A percentile compares a stretch with the other conserved stretches of the same genome.
Conservation (phyloP, 257 asterid species). For the Nemophila menziesii region DNA sequence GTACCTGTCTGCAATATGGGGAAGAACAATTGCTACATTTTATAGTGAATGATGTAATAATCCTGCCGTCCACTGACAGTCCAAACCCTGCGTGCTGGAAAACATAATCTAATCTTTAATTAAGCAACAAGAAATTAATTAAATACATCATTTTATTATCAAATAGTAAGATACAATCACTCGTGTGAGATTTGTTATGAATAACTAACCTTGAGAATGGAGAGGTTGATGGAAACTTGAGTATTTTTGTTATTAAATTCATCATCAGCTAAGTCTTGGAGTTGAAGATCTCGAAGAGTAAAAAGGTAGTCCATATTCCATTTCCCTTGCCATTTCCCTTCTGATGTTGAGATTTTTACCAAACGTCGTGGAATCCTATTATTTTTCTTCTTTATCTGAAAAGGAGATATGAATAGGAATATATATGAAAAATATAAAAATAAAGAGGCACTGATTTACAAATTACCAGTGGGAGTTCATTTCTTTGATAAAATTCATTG, state of each 20-base stretch:
- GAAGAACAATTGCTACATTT: constrained; percentile 70
- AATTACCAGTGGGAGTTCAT: not conserved
- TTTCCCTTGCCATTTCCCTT: constrained; percentile 62
- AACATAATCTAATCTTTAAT: not conserved
- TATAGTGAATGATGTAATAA: constrained; percentile 44
- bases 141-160: no score
- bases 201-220: constrained; percentile 53
- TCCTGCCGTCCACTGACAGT: constrained; percentile 67
- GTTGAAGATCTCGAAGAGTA: constrained; percentile 42
- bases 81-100: constrained; percentile 79
- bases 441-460: no score
- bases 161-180: no score
- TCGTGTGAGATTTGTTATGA: no score
- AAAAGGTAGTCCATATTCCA: constrained; percentile 50
- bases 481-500: not conserved
- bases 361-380: constrained; percentile 21
- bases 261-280: constrained; percentile 40
- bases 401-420: no score
- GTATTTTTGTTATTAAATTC: constrained; percentile 18
- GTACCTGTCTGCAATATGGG: constrained; percentile 57
- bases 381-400: constrained; percentile 32
- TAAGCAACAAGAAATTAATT: no score
- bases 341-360: constrained; percentile 53
- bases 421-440: no score
- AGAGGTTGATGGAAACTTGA: constrained; percentile 36